A percentile compares a stretch with the other conserved stretches of the same genome.
These are phyloP conservation scores for Clitopilus passeckerianus DNA, from an alignment of 768 basidiomycete genomes.

Conservation along the genomic window DNA sequence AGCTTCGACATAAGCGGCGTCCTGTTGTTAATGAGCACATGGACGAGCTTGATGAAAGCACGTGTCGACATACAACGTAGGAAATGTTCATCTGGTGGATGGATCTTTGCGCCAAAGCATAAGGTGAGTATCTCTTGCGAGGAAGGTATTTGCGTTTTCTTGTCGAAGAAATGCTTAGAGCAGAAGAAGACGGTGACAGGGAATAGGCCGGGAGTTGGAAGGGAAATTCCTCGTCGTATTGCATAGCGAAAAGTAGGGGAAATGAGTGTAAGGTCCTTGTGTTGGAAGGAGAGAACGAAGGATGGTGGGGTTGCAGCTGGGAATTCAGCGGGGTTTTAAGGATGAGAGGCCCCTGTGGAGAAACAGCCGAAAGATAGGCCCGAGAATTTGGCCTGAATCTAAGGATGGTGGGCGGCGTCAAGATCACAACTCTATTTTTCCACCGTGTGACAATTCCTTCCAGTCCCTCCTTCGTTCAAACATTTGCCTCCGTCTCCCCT, in stretches of 20 bases:
- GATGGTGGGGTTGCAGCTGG: not conserved
- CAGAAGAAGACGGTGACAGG: not conserved
- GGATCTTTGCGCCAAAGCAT: not conserved
- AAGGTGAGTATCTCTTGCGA: not conserved
- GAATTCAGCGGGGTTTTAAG: not conserved
- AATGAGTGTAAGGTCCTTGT: not conserved
- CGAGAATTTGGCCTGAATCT: not conserved
- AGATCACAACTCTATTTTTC: not conserved
- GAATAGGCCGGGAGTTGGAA: not conserved
- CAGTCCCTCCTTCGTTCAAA: not conserved
- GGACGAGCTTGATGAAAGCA: not conserved
- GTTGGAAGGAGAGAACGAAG: not conserved
- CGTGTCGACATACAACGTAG: not conserved
- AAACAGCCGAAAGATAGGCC: not conserved
- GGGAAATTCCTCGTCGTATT: not conserved
- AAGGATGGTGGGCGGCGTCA: not conserved
- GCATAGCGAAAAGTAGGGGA: not conserved
- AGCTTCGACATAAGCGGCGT: constrained; percentile 1
- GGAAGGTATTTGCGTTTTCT: no score
- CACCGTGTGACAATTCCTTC: not conserved
- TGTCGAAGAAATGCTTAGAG: not conserved
- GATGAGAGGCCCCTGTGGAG: not conserved
- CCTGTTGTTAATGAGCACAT: not conserved
- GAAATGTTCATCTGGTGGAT: constrained; percentile 4
- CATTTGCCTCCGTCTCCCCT: not conserved